Conservation (phyloP, 2,329 filamentous ascomycete genomes). For the Xylaria sp. region DNA sequence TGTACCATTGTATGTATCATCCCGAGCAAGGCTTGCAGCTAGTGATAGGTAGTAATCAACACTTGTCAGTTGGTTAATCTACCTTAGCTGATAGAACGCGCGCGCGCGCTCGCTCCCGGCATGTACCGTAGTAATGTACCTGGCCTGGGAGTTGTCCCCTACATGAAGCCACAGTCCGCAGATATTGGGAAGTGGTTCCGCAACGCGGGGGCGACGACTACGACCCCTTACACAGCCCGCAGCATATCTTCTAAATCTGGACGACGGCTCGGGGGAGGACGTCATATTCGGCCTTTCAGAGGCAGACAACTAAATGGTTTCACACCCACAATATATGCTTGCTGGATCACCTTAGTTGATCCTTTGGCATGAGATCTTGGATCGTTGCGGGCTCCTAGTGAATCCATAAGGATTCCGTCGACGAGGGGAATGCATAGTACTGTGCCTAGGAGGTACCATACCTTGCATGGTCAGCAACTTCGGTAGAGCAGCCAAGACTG, state of each 20-base stretch:
- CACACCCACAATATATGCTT: slow-evolving; percentile 9
- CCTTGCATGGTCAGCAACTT: slow-evolving; percentile 32
- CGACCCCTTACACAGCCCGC: slow-evolving; percentile 28
- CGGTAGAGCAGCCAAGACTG: slow-evolving; percentile 38
- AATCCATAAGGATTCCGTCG: slow-evolving; percentile 38
- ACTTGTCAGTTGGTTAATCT: slow-evolving; percentile 32
- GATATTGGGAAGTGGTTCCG: slow-evolving; percentile 24
- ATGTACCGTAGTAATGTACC: slow-evolving; percentile 7
- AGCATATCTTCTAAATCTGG: slow-evolving; percentile 22
- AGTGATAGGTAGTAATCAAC: slow-evolving; percentile 24
- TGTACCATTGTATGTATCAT: slow-evolving; percentile 37
- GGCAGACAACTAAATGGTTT: slow-evolving; percentile 7
- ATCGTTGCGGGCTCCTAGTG: slow-evolving; percentile 28
- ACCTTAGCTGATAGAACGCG: slow-evolving; percentile 28
- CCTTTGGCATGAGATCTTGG: slow-evolving; percentile 35
- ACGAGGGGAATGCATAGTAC: slow-evolving; percentile 32
- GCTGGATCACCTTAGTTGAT: slow-evolving; percentile 25
- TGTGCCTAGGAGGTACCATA: slow-evolving; percentile 3
- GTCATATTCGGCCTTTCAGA: slow-evolving; percentile 30
- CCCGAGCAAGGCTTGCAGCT: slow-evolving; percentile 42
- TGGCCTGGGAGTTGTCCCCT: slow-evolving; percentile 8
- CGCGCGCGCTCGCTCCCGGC: slow-evolving; percentile 16
- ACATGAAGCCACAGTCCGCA: slow-evolving; percentile 6
- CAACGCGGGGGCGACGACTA: slow-evolving; percentile 28
- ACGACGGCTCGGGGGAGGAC: slow-evolving; percentile 34